Conservation (phyloP, 352 stramenopile genomes). For the Blastocystis sp. region DNA sequence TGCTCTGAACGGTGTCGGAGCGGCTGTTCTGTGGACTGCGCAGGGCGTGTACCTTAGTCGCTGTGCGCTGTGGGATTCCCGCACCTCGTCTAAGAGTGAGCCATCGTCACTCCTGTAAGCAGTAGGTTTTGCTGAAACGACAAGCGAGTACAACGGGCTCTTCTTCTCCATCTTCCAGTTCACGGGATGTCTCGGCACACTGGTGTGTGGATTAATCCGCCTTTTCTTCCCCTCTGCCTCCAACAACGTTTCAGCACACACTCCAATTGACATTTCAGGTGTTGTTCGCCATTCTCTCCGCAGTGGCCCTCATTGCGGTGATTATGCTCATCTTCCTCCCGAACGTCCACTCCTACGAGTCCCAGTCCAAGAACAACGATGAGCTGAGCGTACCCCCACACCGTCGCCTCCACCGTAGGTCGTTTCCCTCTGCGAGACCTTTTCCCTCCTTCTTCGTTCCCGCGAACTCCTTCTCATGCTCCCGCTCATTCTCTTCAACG, state of each 20-base stretch:
- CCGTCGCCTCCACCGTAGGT: neutral
- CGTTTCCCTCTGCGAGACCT: slow-evolving; percentile 38
- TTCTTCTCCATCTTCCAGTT: slow-evolving; percentile 71
- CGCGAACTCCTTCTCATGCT: slow-evolving; percentile 49
- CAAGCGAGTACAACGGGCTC: slow-evolving; percentile 65
- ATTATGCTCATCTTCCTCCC: slow-evolving; percentile 64
- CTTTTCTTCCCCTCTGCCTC: neutral
- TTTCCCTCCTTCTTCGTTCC: slow-evolving; percentile 28
- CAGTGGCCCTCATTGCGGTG: slow-evolving; percentile 36
- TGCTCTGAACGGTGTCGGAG: slow-evolving; percentile 64
- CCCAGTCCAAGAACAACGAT: neutral
- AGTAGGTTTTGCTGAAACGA: slow-evolving; percentile 46
- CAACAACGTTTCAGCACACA: neutral
- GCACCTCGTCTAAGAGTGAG: slow-evolving; percentile 11
- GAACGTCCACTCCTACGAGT: slow-evolving; percentile 21
- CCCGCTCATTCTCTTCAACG: slow-evolving; percentile 71
- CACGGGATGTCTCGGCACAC: slow-evolving; percentile 55
- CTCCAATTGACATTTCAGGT: neutral
- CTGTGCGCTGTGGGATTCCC: slow-evolving; percentile 66
- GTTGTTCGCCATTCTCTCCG: slow-evolving; percentile 53
- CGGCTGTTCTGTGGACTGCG: slow-evolving; percentile 66
- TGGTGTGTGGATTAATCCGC: slow-evolving; percentile 53
- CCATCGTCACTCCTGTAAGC: neutral
- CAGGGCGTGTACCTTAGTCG: slow-evolving; percentile 67
- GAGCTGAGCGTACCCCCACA: neutral